These are phyloP conservation scores for Exobasidium rhododendri DNA, from an alignment of 1,284 basidiomycete genomes.

Conservation along the genomic window DNA sequence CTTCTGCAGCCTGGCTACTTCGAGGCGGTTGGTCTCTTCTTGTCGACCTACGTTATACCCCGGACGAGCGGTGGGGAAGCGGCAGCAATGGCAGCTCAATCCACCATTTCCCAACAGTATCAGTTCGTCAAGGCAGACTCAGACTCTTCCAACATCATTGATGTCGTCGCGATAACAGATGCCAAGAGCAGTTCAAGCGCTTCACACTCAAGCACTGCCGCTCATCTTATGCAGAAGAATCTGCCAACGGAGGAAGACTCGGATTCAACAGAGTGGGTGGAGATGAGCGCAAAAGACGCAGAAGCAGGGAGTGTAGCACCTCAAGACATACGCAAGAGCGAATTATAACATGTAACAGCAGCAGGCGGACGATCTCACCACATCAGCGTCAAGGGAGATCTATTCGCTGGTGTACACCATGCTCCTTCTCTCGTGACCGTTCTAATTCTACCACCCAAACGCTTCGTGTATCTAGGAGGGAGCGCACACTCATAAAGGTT, in stretches of 20 bases:
- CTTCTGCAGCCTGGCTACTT: constrained; percentile 35
- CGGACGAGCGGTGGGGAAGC: constrained; percentile 2
- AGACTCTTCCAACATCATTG: neutral
- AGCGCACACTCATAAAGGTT: too few relatives aligned
- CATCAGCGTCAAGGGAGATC: too few relatives aligned
- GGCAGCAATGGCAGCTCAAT: neutral
- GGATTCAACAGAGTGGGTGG: constrained; percentile 31
- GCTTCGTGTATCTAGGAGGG: neutral
- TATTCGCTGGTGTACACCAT: neutral
- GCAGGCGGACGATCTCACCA: too few relatives aligned
- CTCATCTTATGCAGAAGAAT: too few relatives aligned
- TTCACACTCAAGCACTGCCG: neutral
- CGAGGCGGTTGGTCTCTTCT: constrained; percentile 42
- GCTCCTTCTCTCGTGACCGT: too few relatives aligned
- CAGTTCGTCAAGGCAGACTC: neutral
- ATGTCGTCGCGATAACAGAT: neutral
- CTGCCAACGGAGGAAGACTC: neutral
- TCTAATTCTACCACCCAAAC: neutral
- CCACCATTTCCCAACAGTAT: neutral
- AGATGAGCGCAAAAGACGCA: constrained; percentile 33
- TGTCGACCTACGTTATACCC: constrained; percentile 29
- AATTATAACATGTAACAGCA: constrained; percentile 2
- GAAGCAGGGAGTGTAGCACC: constrained; percentile 5
- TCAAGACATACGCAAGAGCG: neutral
- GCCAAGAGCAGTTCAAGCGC: constrained; percentile 17